phyloP scores from a whole-genome alignment of 768 basidiomycete genomes.

The Mrakia gelida region DNA sequence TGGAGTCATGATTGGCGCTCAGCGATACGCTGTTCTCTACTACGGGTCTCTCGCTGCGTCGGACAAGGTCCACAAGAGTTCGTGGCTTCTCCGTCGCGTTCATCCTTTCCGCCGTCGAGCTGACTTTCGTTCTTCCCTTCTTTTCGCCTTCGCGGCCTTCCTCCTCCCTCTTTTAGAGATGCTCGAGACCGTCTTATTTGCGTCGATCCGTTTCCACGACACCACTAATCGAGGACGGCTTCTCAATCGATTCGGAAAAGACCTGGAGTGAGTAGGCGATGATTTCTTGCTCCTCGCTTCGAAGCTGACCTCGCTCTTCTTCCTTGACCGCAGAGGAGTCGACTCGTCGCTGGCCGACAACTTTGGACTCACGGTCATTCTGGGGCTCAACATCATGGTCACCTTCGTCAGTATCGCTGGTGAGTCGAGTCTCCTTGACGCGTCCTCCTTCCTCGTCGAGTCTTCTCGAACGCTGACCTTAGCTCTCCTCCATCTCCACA shows the following conservation, averaged over 20 bases:
- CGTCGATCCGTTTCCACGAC: conserved; percentile 87
- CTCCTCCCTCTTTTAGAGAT: conserved; percentile 49
- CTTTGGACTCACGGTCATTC: conserved; percentile 63
- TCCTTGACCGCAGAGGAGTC: not conserved
- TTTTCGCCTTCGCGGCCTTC: too few relatives aligned
- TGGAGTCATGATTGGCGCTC: conserved; percentile 48
- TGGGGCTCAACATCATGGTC: conserved; percentile 63
- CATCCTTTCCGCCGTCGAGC: conserved; percentile 11
- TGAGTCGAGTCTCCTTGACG: not conserved
- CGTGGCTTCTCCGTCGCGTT: conserved; percentile 9
- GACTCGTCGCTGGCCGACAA: conserved; percentile 63
- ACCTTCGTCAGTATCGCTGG: conserved; percentile 57
- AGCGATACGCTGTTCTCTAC: conserved; percentile 57
- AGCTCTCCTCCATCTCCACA: conserved; percentile 45
- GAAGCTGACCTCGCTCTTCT: not conserved
- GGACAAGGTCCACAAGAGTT: conserved; percentile 68
- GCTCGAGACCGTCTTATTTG: conserved; percentile 75
- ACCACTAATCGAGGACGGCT: conserved; percentile 75
- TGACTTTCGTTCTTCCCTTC: conserved; percentile 32
- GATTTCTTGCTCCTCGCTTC: too few relatives aligned
- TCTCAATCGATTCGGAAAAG: conserved; percentile 54
- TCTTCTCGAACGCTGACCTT: not conserved
- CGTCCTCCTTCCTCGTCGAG: not conserved
- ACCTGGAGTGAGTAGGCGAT: conserved; percentile 86
- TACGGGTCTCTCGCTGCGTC: conserved; percentile 78